Evolutionary conservation across 108 stramenopile genomes (phyloP).

Genomic region (Nitzschia inconspicua): DNA sequence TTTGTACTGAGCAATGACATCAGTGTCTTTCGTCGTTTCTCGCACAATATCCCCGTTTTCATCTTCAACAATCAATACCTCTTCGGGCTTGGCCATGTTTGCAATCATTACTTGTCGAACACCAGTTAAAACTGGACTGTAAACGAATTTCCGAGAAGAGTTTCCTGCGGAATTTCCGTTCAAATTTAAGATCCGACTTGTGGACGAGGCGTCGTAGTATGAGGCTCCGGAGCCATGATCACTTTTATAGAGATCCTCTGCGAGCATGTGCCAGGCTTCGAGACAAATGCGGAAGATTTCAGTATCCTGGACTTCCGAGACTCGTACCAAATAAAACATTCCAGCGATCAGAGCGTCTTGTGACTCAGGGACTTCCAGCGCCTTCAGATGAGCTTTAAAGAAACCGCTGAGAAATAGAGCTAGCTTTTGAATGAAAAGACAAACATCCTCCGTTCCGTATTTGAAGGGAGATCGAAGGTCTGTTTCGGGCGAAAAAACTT

Average conservation of each 20-base stretch:
- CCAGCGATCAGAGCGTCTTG: slow-evolving; percentile 84
- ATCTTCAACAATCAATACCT: slow-evolving; percentile 98
- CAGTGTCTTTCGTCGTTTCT: slow-evolving; percentile 96
- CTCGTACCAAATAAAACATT: slow-evolving; percentile 91
- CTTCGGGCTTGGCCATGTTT: slow-evolving; percentile 99
- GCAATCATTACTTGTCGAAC: slow-evolving; percentile 95
- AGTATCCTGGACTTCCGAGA: slow-evolving; percentile 93
- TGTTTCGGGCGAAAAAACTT: slow-evolving; percentile 84
- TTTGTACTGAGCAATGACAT: slow-evolving; percentile 99
- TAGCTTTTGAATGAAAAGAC: slow-evolving; percentile 91
- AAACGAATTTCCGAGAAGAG: slow-evolving; percentile 71
- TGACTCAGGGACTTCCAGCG: slow-evolving; percentile 84
- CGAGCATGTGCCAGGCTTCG: slow-evolving; percentile 96
- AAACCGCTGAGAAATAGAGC: slow-evolving; percentile 94
- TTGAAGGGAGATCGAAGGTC: slow-evolving; percentile 83
- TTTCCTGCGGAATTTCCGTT: slow-evolving; percentile 32
- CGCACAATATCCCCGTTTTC: slow-evolving; percentile 98
- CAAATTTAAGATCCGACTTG: slow-evolving; percentile 51
- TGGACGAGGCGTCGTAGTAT: slow-evolving; percentile 28
- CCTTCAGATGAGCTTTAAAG: slow-evolving; percentile 86
- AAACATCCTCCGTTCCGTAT: slow-evolving; percentile 89
- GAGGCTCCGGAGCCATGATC: slow-evolving; percentile 39
- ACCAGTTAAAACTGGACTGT: slow-evolving; percentile 82
- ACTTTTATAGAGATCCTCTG: slow-evolving; percentile 93
- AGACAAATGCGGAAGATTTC: slow-evolving; percentile 99